A percentile compares a stretch with the other conserved stretches of the same genome.
Conservation (phyloP, 176 grass and related monocot genomes). For the Avena atlantica region DNA sequence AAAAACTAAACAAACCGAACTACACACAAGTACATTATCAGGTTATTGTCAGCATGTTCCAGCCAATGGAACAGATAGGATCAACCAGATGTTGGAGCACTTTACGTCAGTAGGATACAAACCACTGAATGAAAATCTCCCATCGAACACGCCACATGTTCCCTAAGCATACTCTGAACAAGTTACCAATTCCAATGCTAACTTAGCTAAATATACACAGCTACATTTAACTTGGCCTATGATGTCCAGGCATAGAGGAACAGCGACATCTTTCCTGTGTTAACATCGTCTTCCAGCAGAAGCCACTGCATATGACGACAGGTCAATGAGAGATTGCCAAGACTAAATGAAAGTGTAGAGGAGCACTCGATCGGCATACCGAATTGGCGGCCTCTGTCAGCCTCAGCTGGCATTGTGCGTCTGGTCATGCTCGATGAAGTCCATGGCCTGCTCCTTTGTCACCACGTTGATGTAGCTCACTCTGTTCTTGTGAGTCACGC, state of each 20-base stretch:
- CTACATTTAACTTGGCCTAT: conserved; percentile 4
- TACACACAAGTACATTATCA: background rate
- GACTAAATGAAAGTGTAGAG: background rate
- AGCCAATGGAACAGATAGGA: background rate
- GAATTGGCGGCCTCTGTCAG: background rate
- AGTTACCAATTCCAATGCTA: conserved; percentile 36
- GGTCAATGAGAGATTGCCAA: background rate
- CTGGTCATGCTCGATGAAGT: conserved; percentile 98
- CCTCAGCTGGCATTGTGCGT: conserved; percentile 75
- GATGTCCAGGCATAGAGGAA: background rate
- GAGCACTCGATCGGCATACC: background rate
- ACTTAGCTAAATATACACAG: conserved; percentile 50
- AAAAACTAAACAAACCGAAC: background rate
- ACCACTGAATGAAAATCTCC: background rate
- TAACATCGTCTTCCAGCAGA: conserved; percentile 30
- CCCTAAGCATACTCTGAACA: background rate
- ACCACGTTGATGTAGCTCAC: conserved; percentile 89
- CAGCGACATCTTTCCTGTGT: background rate
- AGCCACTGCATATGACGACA: background rate
- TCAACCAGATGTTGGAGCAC: background rate
- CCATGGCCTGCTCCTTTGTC: conserved; percentile 81
- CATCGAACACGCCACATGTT: background rate
- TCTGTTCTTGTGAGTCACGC: conserved; percentile 93
- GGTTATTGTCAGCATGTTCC: background rate
- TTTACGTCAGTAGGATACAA: background rate